Percentiles rank a stretch among this genome's conserved stretches.
Evolutionary conservation across 2,329 filamentous ascomycete species (phyloP).

Genomic region (Raffaelea deltoideospora): DNA sequence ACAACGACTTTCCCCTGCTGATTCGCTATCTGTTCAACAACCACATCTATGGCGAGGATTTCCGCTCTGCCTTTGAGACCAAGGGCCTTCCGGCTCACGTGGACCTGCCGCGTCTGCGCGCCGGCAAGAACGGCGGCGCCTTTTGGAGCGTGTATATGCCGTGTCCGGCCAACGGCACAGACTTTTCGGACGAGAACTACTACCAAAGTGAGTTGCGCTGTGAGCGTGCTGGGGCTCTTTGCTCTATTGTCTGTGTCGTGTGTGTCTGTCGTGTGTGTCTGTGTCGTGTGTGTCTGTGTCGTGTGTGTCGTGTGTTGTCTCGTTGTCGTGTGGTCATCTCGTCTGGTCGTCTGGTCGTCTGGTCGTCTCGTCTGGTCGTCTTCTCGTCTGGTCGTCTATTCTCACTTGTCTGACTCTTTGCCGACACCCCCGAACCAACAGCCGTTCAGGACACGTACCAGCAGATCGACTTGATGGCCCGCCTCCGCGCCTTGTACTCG

Average conservation of each 20-base stretch:
- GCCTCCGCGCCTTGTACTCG: slow-evolving; percentile 49
- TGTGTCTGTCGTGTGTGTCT: too few relatives aligned
- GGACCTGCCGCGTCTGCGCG: slow-evolving; percentile 59
- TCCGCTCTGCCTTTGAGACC: slow-evolving; percentile 58
- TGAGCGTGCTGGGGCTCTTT: neutral
- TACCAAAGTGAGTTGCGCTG: slow-evolving; percentile 38
- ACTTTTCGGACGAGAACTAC: slow-evolving; percentile 63
- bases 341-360: too few relatives aligned
- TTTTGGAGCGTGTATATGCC: slow-evolving; percentile 83
- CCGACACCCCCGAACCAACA: neutral
- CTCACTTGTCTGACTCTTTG: neutral
- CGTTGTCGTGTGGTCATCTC: too few relatives aligned
- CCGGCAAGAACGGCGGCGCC: slow-evolving; percentile 64
- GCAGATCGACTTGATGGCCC: slow-evolving; percentile 59
- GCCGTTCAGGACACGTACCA: slow-evolving; percentile 37
- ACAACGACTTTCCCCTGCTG: slow-evolving; percentile 72
- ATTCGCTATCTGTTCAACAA: slow-evolving; percentile 56
- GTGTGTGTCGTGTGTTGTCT: too few relatives aligned
- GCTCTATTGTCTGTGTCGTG: too few relatives aligned
- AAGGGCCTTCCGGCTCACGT: slow-evolving; percentile 57
- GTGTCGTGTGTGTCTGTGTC: too few relatives aligned
- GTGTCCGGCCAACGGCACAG: slow-evolving; percentile 56
- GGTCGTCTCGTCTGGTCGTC: too few relatives aligned
- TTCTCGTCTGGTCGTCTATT: too few relatives aligned
- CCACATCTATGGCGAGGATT: slow-evolving; percentile 59